phyloP scores from a whole-genome alignment of 805 yeast species.

The Cyberlindnera nakhonratchasimensis region DNA sequence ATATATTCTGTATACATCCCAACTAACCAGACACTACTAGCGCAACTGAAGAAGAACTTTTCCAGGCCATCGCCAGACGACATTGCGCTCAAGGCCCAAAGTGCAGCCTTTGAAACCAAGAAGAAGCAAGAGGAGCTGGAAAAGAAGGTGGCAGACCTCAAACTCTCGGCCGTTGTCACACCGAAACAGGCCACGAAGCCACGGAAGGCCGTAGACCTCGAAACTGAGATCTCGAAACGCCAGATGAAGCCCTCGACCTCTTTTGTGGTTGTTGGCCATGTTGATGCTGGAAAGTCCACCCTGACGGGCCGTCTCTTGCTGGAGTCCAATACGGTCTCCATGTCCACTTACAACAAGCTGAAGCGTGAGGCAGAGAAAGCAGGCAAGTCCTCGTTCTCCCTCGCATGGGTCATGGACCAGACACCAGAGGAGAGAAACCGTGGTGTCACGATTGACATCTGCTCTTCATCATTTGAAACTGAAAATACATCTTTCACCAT shows the following conservation, averaged over 20 bases:
- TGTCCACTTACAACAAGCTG: conserved; percentile 95
- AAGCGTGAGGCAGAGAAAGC: conserved; percentile 97
- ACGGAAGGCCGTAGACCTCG: conserved; percentile 28
- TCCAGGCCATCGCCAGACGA: conserved; percentile 83
- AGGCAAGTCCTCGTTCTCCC: conserved; percentile 96
- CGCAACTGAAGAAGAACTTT: conserved; percentile 48
- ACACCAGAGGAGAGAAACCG: conserved; percentile 95
- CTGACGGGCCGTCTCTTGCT: conserved; percentile 96
- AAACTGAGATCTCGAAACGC: conserved; percentile 46
- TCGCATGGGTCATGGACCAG: conserved; percentile 97
- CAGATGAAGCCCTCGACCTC: conserved; percentile 92
- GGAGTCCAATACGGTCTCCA: conserved; percentile 97
- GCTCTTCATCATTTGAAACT: conserved; percentile 91
- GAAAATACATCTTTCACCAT: conserved; percentile 87
- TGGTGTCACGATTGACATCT: conserved; percentile 95
- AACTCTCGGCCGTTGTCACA: conserved; percentile 9
- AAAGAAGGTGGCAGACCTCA: conserved; percentile 19
- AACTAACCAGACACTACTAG: conserved; percentile 38
- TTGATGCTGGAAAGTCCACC: conserved; percentile 98
- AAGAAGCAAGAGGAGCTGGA: conserved; percentile 24
- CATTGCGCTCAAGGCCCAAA: conserved; percentile 55
- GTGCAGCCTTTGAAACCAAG: conserved; percentile 37
- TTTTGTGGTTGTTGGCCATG: conserved; percentile 99
- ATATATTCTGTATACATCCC: conserved; percentile 33
- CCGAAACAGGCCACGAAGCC: conserved; percentile 25